Conservation (phyloP, 1,284 basidiomycete species). For the Exsudoporus floridanus region DNA sequence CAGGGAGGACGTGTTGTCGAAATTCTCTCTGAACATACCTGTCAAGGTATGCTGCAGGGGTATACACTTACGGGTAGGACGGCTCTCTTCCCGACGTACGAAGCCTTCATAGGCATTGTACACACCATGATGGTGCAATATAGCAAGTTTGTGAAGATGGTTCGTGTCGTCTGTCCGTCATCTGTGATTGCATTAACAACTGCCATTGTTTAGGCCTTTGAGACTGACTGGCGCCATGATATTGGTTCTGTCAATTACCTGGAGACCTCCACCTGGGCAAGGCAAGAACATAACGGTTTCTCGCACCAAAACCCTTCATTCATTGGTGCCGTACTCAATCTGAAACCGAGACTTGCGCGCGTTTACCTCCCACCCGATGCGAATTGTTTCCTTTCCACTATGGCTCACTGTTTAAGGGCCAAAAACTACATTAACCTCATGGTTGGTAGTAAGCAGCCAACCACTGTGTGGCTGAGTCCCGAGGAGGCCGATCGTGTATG, state of each 20-base stretch:
- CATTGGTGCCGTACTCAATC: slow-evolving; percentile 77
- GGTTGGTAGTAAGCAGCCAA: slow-evolving; percentile 83
- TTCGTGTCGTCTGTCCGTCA: slow-evolving; percentile 20
- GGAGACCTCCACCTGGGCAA: slow-evolving; percentile 84
- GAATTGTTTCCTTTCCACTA: slow-evolving; percentile 78
- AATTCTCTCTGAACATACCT: slow-evolving; percentile 86
- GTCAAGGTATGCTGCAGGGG: slow-evolving; percentile 85
- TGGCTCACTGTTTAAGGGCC: slow-evolving; percentile 79
- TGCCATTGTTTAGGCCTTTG: slow-evolving; percentile 43
- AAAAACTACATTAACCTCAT: slow-evolving; percentile 86
- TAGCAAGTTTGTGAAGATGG: slow-evolving; percentile 83
- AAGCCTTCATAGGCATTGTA: slow-evolving; percentile 80
- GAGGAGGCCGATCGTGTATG: slow-evolving; percentile 62
- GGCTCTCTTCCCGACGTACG: slow-evolving; percentile 85
- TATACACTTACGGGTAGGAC: slow-evolving; percentile 83
- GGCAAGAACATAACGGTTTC: slow-evolving; percentile 79
- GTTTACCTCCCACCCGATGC: slow-evolving; percentile 91
- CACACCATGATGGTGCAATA: slow-evolving; percentile 85
- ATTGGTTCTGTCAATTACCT: slow-evolving; percentile 81
- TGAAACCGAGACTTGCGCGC: slow-evolving; percentile 73
- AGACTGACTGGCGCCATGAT: slow-evolving; percentile 74
- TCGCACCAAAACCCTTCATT: slow-evolving; percentile 87
- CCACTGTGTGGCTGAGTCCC: slow-evolving; percentile 64
- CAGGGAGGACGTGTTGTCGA: slow-evolving; percentile 81
- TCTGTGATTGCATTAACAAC: not conserved